Base-by-base conservation (phyloP, 257 asterid species). In the Leonotis leonurus region DNA sequence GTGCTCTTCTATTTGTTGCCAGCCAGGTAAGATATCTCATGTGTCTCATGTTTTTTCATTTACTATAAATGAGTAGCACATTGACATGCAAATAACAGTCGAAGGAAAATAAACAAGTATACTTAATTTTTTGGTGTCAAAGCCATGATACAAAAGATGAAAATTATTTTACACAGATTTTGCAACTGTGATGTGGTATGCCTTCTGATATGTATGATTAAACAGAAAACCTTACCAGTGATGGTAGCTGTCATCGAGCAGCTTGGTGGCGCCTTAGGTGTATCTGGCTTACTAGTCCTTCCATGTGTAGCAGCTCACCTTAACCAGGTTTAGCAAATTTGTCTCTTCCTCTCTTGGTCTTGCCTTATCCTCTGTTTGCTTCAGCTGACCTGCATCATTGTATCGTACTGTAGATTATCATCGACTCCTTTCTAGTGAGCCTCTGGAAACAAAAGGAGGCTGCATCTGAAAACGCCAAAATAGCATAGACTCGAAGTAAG, bases 221-320 rank as follows among this genome's bases (percentile, higher is more conserved):
- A n/a, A 74, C 70, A 91, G 97, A 92, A 92, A 89, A 92, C 99
- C 1, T 78, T 92, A 78, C 97, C 97, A 6, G 97, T 92, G 74
- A 81, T 78, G 95, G 84, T 92, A 68, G 96, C 97, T n/a, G 99
- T 92, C 13, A 95, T 89, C n/a, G 96, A 89, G 69, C 99, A 92
- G 79, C 95, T 92, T 49, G 89, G 97, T 65, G 93, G 89, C 70
- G 85, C 93, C 55, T 67, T 92, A 40, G 99, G 97, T 51, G 93
- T 71, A 80, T 78, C 99, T n/a, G 97, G 96, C 54, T 77, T 92
- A 65, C 78, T 92, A 45, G 85, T 92, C 77, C 95, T 92, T 70
- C 99, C 99, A 39, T 86, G 97, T 68, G 88, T 92, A 17, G 97
- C 98, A 1, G 98, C 97, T 46, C 99, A 92, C 70, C 62, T 92